Conservation (phyloP, 306 rosid genomes). For the Amphicarpaea edgeworthii region DNA sequence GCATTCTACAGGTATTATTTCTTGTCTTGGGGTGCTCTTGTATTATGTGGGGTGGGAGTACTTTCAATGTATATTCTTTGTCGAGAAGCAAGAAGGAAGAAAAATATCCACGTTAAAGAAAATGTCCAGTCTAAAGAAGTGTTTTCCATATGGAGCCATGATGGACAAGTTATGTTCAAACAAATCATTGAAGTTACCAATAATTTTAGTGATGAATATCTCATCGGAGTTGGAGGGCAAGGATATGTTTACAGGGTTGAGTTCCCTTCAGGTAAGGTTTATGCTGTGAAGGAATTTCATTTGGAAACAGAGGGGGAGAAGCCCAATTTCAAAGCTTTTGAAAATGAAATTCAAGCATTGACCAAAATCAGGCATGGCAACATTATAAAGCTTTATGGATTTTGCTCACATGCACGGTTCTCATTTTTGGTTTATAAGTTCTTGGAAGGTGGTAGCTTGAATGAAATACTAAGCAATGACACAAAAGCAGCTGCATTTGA, state of each 20-base stretch:
- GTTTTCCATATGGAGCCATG: constrained; percentile 44
- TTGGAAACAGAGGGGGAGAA: constrained; percentile 3
- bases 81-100: too few relatives aligned
- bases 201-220: constrained; percentile 28
- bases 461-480: constrained; percentile 20
- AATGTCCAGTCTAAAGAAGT: background rate
- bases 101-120: background rate
- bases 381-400: constrained; percentile 40
- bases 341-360: constrained; percentile 39
- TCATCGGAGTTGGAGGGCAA: constrained; percentile 39
- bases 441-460: constrained; percentile 43
- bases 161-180: constrained; percentile 33
- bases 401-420: constrained; percentile 41
- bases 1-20: too few relatives aligned
- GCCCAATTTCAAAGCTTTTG: constrained; percentile 25
- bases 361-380: constrained; percentile 42
- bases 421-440: constrained; percentile 44
- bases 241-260: constrained; percentile 42
- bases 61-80: too few relatives aligned
- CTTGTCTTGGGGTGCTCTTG: too few relatives aligned
- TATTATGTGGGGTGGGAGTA: too few relatives aligned
- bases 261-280: constrained; percentile 17
- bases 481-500: constrained; percentile 23
- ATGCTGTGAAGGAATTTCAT: constrained; percentile 47
- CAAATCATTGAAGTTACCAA: constrained; percentile 44